Conservation (phyloP, 1,139 yeast species). For the Kazachstania sp. region DNA sequence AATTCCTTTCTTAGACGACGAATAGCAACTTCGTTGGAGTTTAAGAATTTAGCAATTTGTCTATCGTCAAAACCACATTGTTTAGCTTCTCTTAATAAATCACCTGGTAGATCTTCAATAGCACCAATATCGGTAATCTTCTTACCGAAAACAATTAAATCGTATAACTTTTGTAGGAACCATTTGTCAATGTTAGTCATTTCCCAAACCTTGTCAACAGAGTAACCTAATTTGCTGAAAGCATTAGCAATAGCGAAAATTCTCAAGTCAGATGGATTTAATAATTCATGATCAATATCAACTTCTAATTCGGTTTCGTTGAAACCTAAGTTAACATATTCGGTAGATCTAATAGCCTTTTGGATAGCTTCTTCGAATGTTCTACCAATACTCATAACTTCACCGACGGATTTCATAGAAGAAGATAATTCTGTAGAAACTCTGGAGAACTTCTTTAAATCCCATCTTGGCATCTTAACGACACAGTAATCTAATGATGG, state of each 20-base stretch:
- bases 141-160: constrained; percentile 62
- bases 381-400: constrained; percentile 97
- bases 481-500: constrained; percentile 97
- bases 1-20: constrained; percentile 84
- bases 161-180: constrained; percentile 83
- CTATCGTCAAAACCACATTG: constrained; percentile 96
- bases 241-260: constrained; percentile 96
- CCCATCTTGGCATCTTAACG: constrained; percentile 99
- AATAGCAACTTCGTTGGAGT: constrained; percentile 87
- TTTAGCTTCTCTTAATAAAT: constrained; percentile 74
- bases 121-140: constrained; percentile 51
- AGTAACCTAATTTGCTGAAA: constrained; percentile 60
- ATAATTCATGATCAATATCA: constrained; percentile 83
- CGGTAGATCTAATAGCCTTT: constrained; percentile 95
- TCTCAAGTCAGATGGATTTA: constrained; percentile 94
- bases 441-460: constrained; percentile 88
- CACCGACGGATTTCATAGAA: constrained; percentile 98
- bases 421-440: constrained; percentile 85
- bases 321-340: constrained; percentile 91
- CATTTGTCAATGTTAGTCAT: constrained; percentile 93
- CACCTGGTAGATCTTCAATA: constrained; percentile 53
- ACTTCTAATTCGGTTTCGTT: constrained; percentile 81
- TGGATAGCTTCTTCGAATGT: constrained; percentile 97
- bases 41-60: constrained; percentile 85
- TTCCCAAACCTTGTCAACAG: constrained; percentile 87